Percentiles rank a stretch among this genome's conserved stretches.
phyloP scores from a whole-genome alignment of 352 stramenopile genomes.

The Pythium oligandrum region DNA sequence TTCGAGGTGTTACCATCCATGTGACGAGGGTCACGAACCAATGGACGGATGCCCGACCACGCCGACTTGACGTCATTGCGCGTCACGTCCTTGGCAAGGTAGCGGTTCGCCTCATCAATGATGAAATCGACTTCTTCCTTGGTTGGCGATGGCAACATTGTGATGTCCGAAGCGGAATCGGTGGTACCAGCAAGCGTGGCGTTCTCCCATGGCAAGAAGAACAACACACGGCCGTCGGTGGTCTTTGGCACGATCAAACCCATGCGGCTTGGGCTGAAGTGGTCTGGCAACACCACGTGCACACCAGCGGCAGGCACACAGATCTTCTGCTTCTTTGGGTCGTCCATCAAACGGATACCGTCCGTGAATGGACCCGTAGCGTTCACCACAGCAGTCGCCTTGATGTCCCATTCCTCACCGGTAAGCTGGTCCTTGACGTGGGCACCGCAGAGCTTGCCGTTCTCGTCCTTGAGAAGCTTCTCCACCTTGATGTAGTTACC shows the following conservation, averaged over 20 bases:
- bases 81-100: conserved; percentile 87
- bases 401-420: conserved; percentile 87
- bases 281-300: conserved; percentile 93
- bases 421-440: conserved; percentile 87
- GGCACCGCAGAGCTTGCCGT: conserved; percentile 83
- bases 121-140: conserved; percentile 94
- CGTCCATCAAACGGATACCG: conserved; percentile 89
- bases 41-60: conserved; percentile 94
- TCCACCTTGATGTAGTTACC: conserved; percentile 91
- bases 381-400: conserved; percentile 90
- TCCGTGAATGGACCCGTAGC: conserved; percentile 94
- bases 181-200: conserved; percentile 92
- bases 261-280: conserved; percentile 94
- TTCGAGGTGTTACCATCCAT: conserved; percentile 74
- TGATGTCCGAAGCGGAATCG: conserved; percentile 92
- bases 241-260: conserved; percentile 96
- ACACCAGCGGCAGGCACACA: conserved; percentile 93
- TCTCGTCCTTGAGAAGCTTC: conserved; percentile 79
- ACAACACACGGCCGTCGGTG: conserved; percentile 90
- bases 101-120: conserved; percentile 90
- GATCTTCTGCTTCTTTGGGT: conserved; percentile 85
- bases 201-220: conserved; percentile 96
- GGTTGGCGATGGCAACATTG: conserved; percentile 91
- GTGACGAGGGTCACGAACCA: conserved; percentile 90
- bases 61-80: conserved; percentile 91